Conservation (phyloP, 495 filamentous ascomycete species). For the Neurospora hispaniola region DNA sequence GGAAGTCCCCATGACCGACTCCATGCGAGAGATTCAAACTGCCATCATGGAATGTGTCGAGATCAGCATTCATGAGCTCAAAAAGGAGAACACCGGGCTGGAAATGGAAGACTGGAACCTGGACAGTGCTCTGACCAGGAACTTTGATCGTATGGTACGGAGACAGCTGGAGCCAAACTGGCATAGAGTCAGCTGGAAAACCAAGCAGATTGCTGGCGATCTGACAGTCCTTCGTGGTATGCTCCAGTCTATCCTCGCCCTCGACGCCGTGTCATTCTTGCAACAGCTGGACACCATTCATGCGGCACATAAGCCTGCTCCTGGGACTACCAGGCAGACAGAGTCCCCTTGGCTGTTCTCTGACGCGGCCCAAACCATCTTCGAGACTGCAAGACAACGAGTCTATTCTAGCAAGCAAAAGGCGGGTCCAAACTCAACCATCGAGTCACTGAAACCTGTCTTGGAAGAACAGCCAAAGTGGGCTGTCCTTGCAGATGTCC, state of each 20-base stretch:
- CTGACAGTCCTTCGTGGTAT: slow-evolving; percentile 77
- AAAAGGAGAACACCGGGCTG: slow-evolving; percentile 76
- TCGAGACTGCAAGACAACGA: slow-evolving; percentile 77
- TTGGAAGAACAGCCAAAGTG: slow-evolving; percentile 94
- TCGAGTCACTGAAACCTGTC: slow-evolving; percentile 71
- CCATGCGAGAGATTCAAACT: slow-evolving; percentile 87
- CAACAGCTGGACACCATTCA: slow-evolving; percentile 92
- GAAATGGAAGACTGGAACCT: slow-evolving; percentile 98
- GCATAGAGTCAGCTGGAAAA: slow-evolving; percentile 93
- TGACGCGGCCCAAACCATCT: slow-evolving; percentile 89
- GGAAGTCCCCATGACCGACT: slow-evolving; percentile 91
- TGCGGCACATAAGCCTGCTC: slow-evolving; percentile 77
- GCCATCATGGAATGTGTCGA: slow-evolving; percentile 96
- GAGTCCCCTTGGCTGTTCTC: slow-evolving; percentile 96
- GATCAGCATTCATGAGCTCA: slow-evolving; percentile 81
- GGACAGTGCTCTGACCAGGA: slow-evolving; percentile 86
- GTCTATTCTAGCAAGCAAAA: slow-evolving; percentile 58
- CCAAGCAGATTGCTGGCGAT: slow-evolving; percentile 85
- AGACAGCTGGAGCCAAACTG: slow-evolving; percentile 92
- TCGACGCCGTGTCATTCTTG: slow-evolving; percentile 85
- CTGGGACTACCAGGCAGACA: slow-evolving; percentile 75
- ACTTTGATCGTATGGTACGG: slow-evolving; percentile 80
- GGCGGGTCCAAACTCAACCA: slow-evolving; percentile 27
- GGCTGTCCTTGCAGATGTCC: slow-evolving; percentile 70
- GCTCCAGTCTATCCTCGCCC: slow-evolving; percentile 72